Percentiles rank a stretch among this genome's conserved stretches.
Conservation (phyloP, 768 basidiomycete species). For the Suillus luteus region DNA sequence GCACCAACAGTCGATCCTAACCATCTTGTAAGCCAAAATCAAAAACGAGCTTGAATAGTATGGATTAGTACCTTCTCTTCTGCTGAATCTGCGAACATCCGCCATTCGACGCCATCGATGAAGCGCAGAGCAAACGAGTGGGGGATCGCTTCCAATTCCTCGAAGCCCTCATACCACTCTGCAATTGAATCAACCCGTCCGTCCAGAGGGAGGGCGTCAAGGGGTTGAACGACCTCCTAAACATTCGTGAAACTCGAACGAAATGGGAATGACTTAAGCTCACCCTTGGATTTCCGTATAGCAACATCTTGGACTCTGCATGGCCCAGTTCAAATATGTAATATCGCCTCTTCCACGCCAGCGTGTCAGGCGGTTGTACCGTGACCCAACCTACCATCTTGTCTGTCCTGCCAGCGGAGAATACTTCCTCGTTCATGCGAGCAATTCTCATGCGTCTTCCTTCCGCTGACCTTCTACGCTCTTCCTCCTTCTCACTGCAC, state of each 20-base stretch:
- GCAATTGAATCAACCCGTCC: conserved; percentile 48
- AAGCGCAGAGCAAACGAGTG: conserved; percentile 70
- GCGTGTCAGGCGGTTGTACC: conserved; percentile 52
- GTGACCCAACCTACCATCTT: conserved; percentile 61
- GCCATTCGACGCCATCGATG: conserved; percentile 51
- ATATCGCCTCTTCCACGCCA: conserved; percentile 67
- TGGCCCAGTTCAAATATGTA: conserved; percentile 53
- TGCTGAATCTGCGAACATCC: conserved; percentile 62
- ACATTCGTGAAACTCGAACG: conserved; percentile 3
- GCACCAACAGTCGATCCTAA: conserved; percentile 31
- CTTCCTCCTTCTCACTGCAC: conserved; percentile 46
- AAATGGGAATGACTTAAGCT: conserved; percentile 14
- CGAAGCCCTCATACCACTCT: conserved; percentile 70
- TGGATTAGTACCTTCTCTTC: conserved; percentile 54
- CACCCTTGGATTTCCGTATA: conserved; percentile 58
- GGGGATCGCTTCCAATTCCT: conserved; percentile 64
- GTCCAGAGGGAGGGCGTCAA: conserved; percentile 45
- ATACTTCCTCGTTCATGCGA: conserved; percentile 48
- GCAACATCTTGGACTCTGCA: conserved; percentile 35
- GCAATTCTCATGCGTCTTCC: conserved; percentile 42
- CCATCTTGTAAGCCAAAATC: not conserved
- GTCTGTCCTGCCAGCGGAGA: conserved; percentile 41
- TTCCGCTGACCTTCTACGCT: conserved; percentile 41
- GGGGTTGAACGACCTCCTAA: conserved; percentile 32
- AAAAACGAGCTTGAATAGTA: not conserved